Conservation (phyloP, 176 grass and related monocot species). For the Dactylis glomerata region DNA sequence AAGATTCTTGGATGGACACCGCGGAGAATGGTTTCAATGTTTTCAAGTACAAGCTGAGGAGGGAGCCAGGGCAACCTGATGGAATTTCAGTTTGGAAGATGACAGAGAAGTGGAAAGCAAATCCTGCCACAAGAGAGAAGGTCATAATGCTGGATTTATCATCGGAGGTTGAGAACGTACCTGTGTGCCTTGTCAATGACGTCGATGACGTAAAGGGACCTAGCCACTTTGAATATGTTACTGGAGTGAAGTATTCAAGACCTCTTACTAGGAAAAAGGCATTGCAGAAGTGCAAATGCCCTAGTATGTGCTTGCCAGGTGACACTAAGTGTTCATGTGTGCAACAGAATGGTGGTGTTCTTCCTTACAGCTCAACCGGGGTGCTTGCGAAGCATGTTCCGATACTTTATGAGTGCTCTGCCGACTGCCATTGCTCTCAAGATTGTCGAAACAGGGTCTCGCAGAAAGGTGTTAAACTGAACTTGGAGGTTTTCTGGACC, state of each 20-base stretch:
- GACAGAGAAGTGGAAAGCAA: slow-evolving; percentile 69
- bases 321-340: slow-evolving; percentile 43
- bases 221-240: slow-evolving; percentile 46
- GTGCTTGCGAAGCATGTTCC: slow-evolving; percentile 38
- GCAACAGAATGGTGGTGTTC: slow-evolving; percentile 38
- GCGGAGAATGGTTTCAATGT: slow-evolving; percentile 41
- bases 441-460: slow-evolving; percentile 57
- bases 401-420: slow-evolving; percentile 51
- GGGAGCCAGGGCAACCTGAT: slow-evolving; percentile 54
- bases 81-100: slow-evolving; percentile 67
- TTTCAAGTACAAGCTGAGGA: slow-evolving; percentile 62
- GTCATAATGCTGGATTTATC: slow-evolving; percentile 43
- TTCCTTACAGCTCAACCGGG: slow-evolving; percentile 49
- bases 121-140: slow-evolving; percentile 41
- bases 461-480: slow-evolving; percentile 48
- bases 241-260: slow-evolving; percentile 30
- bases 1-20: slow-evolving; percentile 51
- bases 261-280: slow-evolving; percentile 19
- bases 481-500: slow-evolving; percentile 61
- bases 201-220: slow-evolving; percentile 34
- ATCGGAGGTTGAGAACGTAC: slow-evolving; percentile 37
- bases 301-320: slow-evolving; percentile 61
- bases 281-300: slow-evolving; percentile 45
- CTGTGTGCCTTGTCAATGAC: slow-evolving; percentile 63
- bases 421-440: slow-evolving; percentile 36